Conservation (phyloP, 176 grass and related monocot genomes). For the Rhipidocladum racemiflorum region DNA sequence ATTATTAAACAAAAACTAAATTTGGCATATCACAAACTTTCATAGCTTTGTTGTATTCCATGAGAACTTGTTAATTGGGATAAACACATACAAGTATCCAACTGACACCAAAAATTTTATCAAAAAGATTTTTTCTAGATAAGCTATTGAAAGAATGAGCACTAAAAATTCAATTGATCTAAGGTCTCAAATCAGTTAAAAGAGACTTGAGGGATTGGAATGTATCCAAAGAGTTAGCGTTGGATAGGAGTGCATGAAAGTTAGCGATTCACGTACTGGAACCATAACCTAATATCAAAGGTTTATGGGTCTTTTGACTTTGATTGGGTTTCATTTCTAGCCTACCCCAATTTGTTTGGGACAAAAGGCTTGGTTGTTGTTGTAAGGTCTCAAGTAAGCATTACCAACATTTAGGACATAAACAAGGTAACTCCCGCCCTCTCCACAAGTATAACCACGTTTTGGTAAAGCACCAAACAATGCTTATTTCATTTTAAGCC, state of each 20-base stretch:
- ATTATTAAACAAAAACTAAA: neutral
- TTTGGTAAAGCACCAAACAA: neutral
- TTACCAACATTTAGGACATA: slow-evolving; percentile 6
- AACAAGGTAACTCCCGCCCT: neutral
- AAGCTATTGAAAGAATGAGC: neutral
- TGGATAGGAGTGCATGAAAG: too few species aligned
- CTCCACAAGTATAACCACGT: neutral
- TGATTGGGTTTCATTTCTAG: too few species aligned
- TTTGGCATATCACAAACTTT: neutral
- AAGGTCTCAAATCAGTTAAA: neutral
- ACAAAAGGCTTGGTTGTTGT: neutral
- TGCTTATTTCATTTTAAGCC: slow-evolving; percentile 1
- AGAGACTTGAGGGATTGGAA: too few species aligned
- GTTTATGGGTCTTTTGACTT: too few species aligned
- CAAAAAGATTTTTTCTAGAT: neutral
- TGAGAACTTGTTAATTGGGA: neutral
- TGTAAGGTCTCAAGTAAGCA: neutral
- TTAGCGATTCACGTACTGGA: too few species aligned
- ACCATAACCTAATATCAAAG: too few species aligned
- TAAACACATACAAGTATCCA: neutral
- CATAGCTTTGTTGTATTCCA: neutral
- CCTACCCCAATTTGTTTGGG: too few species aligned
- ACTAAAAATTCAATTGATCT: neutral
- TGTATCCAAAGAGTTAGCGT: too few species aligned
- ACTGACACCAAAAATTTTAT: neutral